Evolutionary conservation across 306 rosid genomes (phyloP), one percentile per base, ranked within the genome.

Genomic region (Cajanus cajan): DNA sequence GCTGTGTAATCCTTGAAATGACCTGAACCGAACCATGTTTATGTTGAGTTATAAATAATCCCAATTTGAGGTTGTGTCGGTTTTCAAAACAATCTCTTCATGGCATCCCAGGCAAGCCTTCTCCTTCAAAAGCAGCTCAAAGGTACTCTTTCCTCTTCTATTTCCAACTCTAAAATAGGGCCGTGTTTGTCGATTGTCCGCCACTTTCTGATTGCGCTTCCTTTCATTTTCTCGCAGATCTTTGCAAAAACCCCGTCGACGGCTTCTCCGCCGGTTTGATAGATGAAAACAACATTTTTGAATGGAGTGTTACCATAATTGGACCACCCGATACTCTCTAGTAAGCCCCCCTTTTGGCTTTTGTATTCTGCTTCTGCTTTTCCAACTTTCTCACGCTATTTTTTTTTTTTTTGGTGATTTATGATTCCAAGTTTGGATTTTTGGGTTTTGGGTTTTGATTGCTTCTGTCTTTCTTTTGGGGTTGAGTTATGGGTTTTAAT

Each of bases 291-390:
- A 92, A 92, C 87, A 91, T 95, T 67, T 95, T 95, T 66, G 98
- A 95, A 79, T 95, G 98, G 98, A 95, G 98, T 85, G 98, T 95
- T 51, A 95, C 98, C 45, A 77, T 95, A 84, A 95, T 95, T 85
- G 98, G 98, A 48, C 98, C 98, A 8, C 98, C 98, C 6, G 98
- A 95, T 88, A 95, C 98, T 79, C 98, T 92, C 2, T 95, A 95
- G 98, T 95, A 89, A 68, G 92, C 74, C 0, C 66, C 51, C 64
- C 19, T 41, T 28, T 41, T 19, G 2, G 7, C 6, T 31, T 7
- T 14, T 61, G 0, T 15, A 15, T 39, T 1, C 6, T 1, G 8
- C 8, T 40, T 41, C 67, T 16, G 24, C 15, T 76, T 1, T 44
- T 15, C 59, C 31, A 28, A 0, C 14, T n/a, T 8, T 19, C 19